Base-by-base conservation (phyloP, 176 grass and related monocot species). In the Cenchrus fungigraminus region DNA sequence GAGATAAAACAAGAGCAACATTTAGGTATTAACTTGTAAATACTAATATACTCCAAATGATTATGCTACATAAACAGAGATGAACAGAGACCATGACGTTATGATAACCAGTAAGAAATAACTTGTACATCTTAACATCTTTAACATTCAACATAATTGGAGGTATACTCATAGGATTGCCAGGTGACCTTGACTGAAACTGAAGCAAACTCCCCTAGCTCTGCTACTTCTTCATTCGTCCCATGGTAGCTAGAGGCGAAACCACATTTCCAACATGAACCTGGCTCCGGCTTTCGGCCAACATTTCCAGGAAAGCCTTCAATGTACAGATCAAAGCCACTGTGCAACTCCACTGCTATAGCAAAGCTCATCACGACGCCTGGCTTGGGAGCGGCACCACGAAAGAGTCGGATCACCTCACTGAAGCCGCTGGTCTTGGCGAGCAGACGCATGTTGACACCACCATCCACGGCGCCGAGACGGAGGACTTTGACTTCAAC, bases 381-480 rank as follows among this genome's bases (percentile, higher is more conserved):
- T 0, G 8, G 11, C 61, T 86, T 8, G 9, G 46, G 34, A 59
- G 34, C 46, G 4, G 7, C 20, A 4, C 76, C 76, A 43, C 19
- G 45, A 9, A 60, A 79, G 55, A 79, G 76, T 15, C 32, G 20
- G 46, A 79, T 64, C 45, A 65, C 68, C 28, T 65, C 47, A 1
- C 6, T 55, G 12, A 79, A 80, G 14, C 68, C 68, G 28, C 68
- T 86, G 6, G 77, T 80, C 34, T 55, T 65, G 20, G 84, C 77
- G 29, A 3, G 43, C 2, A 86, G 32, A 15, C 63, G 79, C 58
- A 80, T 25, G 71, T 45, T 53, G 25, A 86, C 4, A n/a, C 68
- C 3, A 20, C 22, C 0, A 2, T 13, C 3, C 20, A 14, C 32
- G 22, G 67, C 46, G 15, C 32, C 3, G 0, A 75, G 54, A 17